Evolutionary conservation across 495 filamentous ascomycete species (phyloP).

Genomic region (Tuber magnatum): DNA sequence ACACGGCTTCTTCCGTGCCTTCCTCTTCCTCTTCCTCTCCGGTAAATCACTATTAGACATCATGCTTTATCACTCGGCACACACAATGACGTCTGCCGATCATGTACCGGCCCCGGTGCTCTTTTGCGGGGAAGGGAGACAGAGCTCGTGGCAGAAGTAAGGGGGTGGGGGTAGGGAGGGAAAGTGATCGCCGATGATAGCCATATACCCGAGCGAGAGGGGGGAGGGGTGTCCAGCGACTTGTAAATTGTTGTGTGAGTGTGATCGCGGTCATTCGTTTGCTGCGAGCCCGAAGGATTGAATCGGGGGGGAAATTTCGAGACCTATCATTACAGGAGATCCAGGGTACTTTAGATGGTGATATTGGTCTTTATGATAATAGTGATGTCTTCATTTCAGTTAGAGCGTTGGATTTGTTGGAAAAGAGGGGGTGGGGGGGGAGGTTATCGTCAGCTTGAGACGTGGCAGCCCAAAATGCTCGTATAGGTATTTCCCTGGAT

Average conservation of each 20-base stretch:
- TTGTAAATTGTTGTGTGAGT: background rate
- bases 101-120: background rate
- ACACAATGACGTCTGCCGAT: background rate
- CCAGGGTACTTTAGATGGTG: background rate
- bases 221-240: background rate
- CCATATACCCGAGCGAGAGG: background rate
- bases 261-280: background rate
- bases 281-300: background rate
- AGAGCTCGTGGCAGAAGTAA: background rate
- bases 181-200: slow-evolving; percentile 2
- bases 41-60: background rate
- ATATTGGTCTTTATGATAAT: background rate
- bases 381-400: background rate
- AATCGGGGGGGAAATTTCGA: background rate
- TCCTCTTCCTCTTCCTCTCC: background rate
- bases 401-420: background rate
- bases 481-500: background rate
- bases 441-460: background rate
- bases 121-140: background rate
- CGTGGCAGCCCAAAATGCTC: background rate
- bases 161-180: background rate
- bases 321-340: background rate
- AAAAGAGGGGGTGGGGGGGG: background rate
- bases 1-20: background rate
- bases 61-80: background rate